A percentile compares a stretch with the other conserved stretches of the same genome.
Conservation (phyloP, 805 yeast species). For the Candida ficus region DNA sequence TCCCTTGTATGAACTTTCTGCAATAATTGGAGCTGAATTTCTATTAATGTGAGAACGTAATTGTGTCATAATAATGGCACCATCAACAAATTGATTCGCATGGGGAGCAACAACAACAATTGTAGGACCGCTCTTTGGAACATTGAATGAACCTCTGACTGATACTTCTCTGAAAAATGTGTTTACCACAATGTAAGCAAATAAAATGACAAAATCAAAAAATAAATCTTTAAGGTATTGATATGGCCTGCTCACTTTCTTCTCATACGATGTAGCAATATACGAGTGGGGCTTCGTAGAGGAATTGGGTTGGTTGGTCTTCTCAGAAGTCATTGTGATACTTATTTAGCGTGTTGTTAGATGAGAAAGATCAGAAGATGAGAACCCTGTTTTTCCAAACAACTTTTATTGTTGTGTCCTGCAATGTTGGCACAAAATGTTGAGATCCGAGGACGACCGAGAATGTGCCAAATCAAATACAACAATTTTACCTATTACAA, state of each 20-base stretch:
- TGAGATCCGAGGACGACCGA: neutral
- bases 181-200: slow-evolving; percentile 20
- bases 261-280: slow-evolving; percentile 11
- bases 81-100: slow-evolving; percentile 84
- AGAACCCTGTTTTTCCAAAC: neutral
- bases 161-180: slow-evolving; percentile 69
- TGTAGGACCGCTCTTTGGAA: slow-evolving; percentile 60
- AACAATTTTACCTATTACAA: too few relatives aligned
- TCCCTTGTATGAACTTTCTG: slow-evolving; percentile 64
- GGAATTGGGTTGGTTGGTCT: too few relatives aligned
- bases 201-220: slow-evolving; percentile 18
- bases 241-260: neutral
- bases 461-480: neutral
- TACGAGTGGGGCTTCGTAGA: slow-evolving; percentile 9
- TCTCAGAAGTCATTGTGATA: neutral
- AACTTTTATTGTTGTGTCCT: neutral
- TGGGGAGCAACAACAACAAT: slow-evolving; percentile 80
- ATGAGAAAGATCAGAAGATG: too few relatives aligned
- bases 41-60: slow-evolving; percentile 60
- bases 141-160: slow-evolving; percentile 62
- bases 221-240: slow-evolving; percentile 12
- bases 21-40: slow-evolving; percentile 73
- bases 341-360: too few relatives aligned
- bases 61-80: slow-evolving; percentile 71
- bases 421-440: neutral